Base-by-base conservation (phyloP, 2,329 filamentous ascomycete species). In the Fonsecaea erecta region DNA sequence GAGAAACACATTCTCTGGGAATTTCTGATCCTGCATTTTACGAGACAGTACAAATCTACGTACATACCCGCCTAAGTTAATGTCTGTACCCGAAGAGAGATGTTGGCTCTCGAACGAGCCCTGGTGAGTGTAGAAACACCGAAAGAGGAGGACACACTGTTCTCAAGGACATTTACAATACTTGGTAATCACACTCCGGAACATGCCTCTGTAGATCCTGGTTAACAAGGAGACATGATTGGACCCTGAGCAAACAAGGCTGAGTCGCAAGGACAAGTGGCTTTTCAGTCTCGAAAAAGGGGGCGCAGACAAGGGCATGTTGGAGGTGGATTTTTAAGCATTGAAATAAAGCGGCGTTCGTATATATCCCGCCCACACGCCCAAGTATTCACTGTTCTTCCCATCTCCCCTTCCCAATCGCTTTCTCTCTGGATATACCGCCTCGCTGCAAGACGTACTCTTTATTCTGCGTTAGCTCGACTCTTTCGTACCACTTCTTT, bases 31-130 rank as follows among this genome's bases (percentile, higher is more conserved):
- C 35, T 21, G 52, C 52, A 51, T 55, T 55, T 46, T 55, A 62
- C 46, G 37, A 54, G 26, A 35, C n/a, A 54, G 32, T 26, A 40
- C 58, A 3, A 62, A 52, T 61, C 32, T 46, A 55, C 28, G 26
- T 54, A 54, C 52, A 55, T 62, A 62, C 46, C 57, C 46, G 16
- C 28, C 30, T 52, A 52, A 52, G 26, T 46, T 63, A 60, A 64
- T 64, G 62, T 62, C 54, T 63, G 55, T 46, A 59, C n/a, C 53
- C n/a, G n/a, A 35, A 26, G 43, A 34, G 46, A 52, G n/a, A 51
- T 28, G 16, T 16, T 18, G 34, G 12, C 55, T 58, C n/a, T 43
- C 24, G 11, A 32, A 30, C 8, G 18, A 54, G 26, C 8, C 40
- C 4, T 40, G 3, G 35, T 21, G 18, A 3, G 7, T 46, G 40